phyloP scores from a whole-genome alignment of 2,329 filamentous ascomycete genomes.

The Fusarium globosum region DNA sequence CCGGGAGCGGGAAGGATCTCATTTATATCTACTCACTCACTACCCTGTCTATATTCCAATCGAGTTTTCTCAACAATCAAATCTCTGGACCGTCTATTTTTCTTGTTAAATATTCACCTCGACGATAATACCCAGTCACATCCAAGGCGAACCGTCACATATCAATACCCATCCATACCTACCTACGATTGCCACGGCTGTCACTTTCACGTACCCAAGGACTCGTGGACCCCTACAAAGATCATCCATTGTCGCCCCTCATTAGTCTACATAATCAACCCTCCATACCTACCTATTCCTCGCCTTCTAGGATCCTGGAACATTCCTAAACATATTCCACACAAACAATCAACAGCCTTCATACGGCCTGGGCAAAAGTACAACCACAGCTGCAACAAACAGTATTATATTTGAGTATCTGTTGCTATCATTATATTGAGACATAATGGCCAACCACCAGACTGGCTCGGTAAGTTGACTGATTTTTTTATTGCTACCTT shows the following conservation, averaged over 20 bases:
- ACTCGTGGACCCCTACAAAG: slow-evolving; percentile 33
- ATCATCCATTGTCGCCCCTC: slow-evolving; percentile 32
- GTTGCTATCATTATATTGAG: neutral
- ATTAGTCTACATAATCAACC: slow-evolving; percentile 30
- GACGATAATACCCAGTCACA: neutral
- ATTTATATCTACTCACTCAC: neutral
- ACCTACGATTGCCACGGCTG: slow-evolving; percentile 6
- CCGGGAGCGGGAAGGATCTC: neutral
- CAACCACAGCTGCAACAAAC: neutral
- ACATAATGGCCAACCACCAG: neutral
- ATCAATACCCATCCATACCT: neutral
- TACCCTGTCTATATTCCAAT: neutral
- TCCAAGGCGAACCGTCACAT: neutral
- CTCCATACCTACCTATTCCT: slow-evolving; percentile 2
- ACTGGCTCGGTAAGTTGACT: slow-evolving; percentile 7
- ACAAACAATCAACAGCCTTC: slow-evolving; percentile 18
- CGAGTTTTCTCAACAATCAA: slow-evolving; percentile 1
- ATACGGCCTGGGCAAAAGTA: slow-evolving; percentile 2
- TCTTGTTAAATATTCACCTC: slow-evolving; percentile 18
- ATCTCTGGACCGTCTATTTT: neutral
- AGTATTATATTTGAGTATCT: neutral
- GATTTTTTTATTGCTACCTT: neutral
- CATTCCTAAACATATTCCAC: slow-evolving; percentile 44
- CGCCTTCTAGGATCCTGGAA: slow-evolving; percentile 37
- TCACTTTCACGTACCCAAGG: neutral